A percentile compares a stretch with the other conserved stretches of the same genome.
phyloP scores from a whole-genome alignment of 2,329 filamentous ascomycete genomes.

The Stemphylium lycopersici region DNA sequence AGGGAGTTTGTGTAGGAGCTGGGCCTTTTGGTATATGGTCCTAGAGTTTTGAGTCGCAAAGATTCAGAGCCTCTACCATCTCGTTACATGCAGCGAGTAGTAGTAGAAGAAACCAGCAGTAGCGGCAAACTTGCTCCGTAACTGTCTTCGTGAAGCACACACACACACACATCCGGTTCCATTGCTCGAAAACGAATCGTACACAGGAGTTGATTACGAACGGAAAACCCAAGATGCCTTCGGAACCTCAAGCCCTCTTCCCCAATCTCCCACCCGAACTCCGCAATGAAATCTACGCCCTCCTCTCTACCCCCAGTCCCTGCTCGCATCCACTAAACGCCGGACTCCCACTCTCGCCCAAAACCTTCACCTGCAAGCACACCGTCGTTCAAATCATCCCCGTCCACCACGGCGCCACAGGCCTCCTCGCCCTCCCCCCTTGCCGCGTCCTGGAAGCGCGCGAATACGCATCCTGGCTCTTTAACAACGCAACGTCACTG shows the following conservation, averaged over 20 bases:
- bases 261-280: constrained; percentile 38
- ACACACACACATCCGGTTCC: not conserved
- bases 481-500: constrained; percentile 27
- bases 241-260: constrained; percentile 23
- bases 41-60: not conserved
- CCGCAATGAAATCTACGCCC: constrained; percentile 37
- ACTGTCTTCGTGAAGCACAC: too few species aligned
- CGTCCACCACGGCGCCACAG: constrained; percentile 27
- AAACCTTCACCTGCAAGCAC: constrained; percentile 34
- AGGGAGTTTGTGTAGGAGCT: not conserved
- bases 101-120: not conserved
- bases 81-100: not conserved
- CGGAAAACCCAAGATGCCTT: constrained; percentile 3
- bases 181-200: too few species aligned
- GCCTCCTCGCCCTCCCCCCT: constrained; percentile 28
- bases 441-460: constrained; percentile 29
- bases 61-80: too few species aligned
- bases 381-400: constrained; percentile 31
- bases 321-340: constrained; percentile 8
- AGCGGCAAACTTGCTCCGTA: not conserved
- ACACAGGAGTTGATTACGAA: not conserved
- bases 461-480: constrained; percentile 35
- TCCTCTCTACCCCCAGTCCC: constrained; percentile 17
- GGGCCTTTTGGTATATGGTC: too few species aligned
- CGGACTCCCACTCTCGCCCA: constrained; percentile 29